These are phyloP conservation scores for Kalmanozyma brasiliensis DNA, from an alignment of 1,284 basidiomycete genomes.

Conservation along the genomic window DNA sequence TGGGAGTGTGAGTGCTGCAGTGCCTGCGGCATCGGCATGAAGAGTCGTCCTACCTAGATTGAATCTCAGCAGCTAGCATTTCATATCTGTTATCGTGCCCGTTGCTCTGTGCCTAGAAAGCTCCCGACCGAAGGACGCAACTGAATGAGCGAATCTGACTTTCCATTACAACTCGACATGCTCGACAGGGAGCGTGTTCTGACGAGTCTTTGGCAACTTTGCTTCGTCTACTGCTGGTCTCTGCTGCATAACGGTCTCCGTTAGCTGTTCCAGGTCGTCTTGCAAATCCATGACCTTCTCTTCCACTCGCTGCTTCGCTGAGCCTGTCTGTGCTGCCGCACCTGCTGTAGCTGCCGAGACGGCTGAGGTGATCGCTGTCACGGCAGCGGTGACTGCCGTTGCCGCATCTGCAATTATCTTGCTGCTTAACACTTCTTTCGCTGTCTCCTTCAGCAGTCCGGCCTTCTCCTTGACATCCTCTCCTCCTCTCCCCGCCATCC, in stretches of 20 bases:
- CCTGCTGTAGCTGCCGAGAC: conserved; percentile 14
- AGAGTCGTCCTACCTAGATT: not conserved
- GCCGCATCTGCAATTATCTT: conserved; percentile 7
- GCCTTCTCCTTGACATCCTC: conserved; percentile 42
- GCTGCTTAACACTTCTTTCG: conserved; percentile 4
- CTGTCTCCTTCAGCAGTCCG: conserved; percentile 14
- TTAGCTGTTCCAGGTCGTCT: conserved; percentile 28
- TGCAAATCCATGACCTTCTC: conserved; percentile 29
- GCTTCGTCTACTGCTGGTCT: conserved; percentile 4
- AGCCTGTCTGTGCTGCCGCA: conserved; percentile 15
- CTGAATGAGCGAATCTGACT: not conserved
- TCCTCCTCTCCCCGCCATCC: conserved; percentile 9
- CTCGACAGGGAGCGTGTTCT: conserved; percentile 33
- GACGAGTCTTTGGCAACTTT: conserved; percentile 9
- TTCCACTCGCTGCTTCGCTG: conserved; percentile 9
- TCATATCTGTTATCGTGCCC: too few species aligned
- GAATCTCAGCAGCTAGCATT: too few species aligned
- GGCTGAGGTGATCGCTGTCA: conserved; percentile 23
- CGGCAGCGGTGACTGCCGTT: conserved; percentile 18
- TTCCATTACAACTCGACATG: conserved; percentile 29
- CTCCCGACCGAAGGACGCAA: too few species aligned
- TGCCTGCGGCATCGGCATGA: conserved; percentile 1
- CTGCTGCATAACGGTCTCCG: conserved; percentile 22
- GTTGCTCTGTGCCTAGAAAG: too few species aligned
- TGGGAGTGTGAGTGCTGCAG: not conserved